Conservation (phyloP, 208 protist species). For the Willaertia magna region DNA sequence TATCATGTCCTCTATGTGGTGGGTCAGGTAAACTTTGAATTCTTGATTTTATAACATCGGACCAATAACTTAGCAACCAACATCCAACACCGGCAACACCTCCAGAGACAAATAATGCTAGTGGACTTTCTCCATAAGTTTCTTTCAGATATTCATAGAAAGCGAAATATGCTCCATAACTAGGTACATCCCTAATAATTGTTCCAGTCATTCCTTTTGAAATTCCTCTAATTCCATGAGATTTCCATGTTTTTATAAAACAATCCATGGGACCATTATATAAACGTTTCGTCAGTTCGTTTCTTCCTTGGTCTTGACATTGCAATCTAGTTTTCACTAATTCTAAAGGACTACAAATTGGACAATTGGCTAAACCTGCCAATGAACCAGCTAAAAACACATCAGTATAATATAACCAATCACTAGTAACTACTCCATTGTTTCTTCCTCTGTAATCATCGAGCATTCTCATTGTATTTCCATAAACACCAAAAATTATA, state of each 20-base stretch:
- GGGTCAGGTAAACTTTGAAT: background rate
- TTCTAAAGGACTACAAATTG: constrained; percentile 10
- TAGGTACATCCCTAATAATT: constrained; percentile 15
- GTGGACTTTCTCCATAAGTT: background rate
- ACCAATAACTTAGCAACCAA: background rate
- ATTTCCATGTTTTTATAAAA: background rate
- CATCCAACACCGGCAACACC: background rate
- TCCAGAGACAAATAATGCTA: background rate
- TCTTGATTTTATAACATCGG: background rate
- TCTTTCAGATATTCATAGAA: constrained; percentile 7
- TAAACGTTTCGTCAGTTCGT: background rate
- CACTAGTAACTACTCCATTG: background rate
- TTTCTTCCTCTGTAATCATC: background rate
- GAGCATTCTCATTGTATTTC: constrained; percentile 10
- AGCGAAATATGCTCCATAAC: constrained; percentile 21
- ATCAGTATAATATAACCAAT: background rate
- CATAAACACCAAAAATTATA: constrained; percentile 24
- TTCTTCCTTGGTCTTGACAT: background rate
- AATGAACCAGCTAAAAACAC: constrained; percentile 12
- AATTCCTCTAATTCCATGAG: background rate
- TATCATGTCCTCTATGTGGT: background rate
- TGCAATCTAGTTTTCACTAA: constrained; percentile 15
- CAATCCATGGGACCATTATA: constrained; percentile 17
- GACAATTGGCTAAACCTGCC: constrained; percentile 11
- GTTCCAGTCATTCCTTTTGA: constrained; percentile 11